A percentile compares a stretch with the other conserved stretches of the same genome.
phyloP scores from a whole-genome alignment of 768 basidiomycete genomes.

The Mycena haematopus region DNA sequence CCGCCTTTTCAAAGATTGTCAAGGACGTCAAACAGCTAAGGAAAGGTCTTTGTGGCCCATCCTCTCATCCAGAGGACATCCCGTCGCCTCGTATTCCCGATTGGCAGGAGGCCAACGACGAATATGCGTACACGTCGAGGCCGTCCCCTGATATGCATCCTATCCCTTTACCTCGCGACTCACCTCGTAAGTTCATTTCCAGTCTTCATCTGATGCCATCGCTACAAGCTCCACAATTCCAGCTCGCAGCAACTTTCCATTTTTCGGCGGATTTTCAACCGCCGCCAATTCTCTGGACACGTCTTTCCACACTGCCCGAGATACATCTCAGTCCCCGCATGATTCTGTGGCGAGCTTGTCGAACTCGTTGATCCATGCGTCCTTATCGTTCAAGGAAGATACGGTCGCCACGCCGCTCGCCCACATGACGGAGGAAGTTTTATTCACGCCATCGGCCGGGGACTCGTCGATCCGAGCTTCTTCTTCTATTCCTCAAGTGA shows the following conservation, averaged over 20 bases:
- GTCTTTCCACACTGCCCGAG: conserved; percentile 36
- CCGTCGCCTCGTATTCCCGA: conserved; percentile 38
- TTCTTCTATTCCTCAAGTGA: conserved; percentile 31
- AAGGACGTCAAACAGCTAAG: conserved; percentile 52
- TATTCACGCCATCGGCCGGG: conserved; percentile 46
- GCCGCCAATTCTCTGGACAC: conserved; percentile 22
- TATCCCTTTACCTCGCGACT: conserved; percentile 33
- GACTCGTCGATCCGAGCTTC: conserved; percentile 38
- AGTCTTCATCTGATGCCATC: conserved; percentile 5
- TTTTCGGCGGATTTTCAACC: conserved; percentile 21
- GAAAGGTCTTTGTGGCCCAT: conserved; percentile 41
- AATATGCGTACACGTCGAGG: conserved; percentile 26
- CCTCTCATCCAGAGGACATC: conserved; percentile 37
- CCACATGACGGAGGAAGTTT: conserved; percentile 46
- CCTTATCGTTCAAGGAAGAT: conserved; percentile 40
- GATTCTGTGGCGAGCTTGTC: conserved; percentile 23
- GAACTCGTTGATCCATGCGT: conserved; percentile 25
- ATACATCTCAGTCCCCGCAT: conserved; percentile 26
- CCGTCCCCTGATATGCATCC: conserved; percentile 52
- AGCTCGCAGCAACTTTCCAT: conserved; percentile 18
- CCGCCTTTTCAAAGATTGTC: conserved; percentile 58
- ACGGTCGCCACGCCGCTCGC: conserved; percentile 40
- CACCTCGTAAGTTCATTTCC: conserved; percentile 33
- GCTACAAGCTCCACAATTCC: conserved; percentile 1
- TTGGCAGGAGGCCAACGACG: conserved; percentile 30